Base-by-base conservation (phyloP, 2,329 filamentous ascomycete genomes). In the Monosporascus sp. region DNA sequence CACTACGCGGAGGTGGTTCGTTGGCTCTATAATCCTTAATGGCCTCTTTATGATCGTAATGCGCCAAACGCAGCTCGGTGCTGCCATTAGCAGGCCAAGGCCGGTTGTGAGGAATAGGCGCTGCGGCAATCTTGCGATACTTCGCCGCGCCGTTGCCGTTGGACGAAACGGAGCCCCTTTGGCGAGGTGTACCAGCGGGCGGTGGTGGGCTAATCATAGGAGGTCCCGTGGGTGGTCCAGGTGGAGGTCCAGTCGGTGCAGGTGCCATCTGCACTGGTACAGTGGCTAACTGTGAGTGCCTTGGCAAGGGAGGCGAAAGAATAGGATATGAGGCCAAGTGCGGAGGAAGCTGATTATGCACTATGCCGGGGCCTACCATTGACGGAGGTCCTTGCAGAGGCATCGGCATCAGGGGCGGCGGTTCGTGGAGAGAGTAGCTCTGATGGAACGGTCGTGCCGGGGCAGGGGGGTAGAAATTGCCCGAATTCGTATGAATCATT, bases 91-190 rank as follows among this genome's bases (percentile, higher is more conserved):
- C 70, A 64, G 74, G 77, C 55, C 73, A 73, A 44, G 74, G 72
- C 14, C 75, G 68, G 61, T 80, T 79, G 31, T 78, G 72, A 6
- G 79, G 75, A 24, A 80, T 73, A 0, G 80, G 80, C 0, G 81
- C 81, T 9, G 81, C 81, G 55, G 82, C 80, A 39, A 84, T 76
- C 65, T 81, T 82, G 46, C 80, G 75, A 60, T 81, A 83, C 60
- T 81, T 80, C 24, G 65, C 58, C 15, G 63, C 60, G 20, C 61
- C 55, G 7, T 61, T 62, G 38, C 63, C 60, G 22, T 63, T 61
- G 15, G 69, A 64, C 6, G 64, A 63, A 11, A 66, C 64, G 3
- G 68, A 70, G 27, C 62, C 65, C 50, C 70, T 65, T 2, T 68
- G 63, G 18, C 68, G 64, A 6, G 63, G 60, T 24, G 62, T 62